Base-by-base conservation (phyloP, 2,329 filamentous ascomycete genomes). In the Pestalotiopsis sp. region DNA sequence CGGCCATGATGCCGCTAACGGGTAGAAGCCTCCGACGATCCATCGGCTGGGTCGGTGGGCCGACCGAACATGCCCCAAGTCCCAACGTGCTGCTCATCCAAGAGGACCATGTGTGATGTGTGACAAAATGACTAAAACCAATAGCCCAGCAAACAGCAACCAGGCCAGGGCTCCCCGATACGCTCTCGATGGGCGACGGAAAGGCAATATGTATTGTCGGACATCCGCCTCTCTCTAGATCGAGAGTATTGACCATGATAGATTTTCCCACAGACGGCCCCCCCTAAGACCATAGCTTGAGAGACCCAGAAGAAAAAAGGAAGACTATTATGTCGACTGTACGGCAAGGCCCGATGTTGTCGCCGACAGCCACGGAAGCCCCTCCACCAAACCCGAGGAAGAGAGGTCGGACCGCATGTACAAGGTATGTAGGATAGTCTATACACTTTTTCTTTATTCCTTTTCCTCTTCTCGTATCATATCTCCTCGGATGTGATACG, bases 371-470 rank as follows among this genome's bases (percentile, higher is more conserved):
- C 6, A 60, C 69, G 64, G 45, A 39, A 25, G 66, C 56, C 11
- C 39, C 58, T 66, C 23, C 71, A 38, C 69, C 72, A 45, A 83
- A 83, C 69, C 80, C 80, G n/a, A 78, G 81, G 25, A 84, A 84
- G 72, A 79, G 82, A 66, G 81, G 80, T 20, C 77, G 82, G 41
- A 84, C 82, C 1, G 82, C 82, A 9, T 84, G 82, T 67, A 82
- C 82, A 56, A 79, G 68, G 68, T 70, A 64, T 36, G 68, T 60
- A 58, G 23, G 17, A 45, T 66, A 59, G 25, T 58, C 20, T n/a
- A 31, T 23, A 57, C 31, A 41, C 11, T 23, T 49, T 45, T 45
- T 52, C 31, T 36, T 31, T 36, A 9, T 36, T 36, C 31, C 31
- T 36, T 36, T 36, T 36, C 7, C 31, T 36, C 31, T 36, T 36